Percentiles rank a stretch among this genome's conserved stretches.
Conservation (phyloP, 2,329 filamentous ascomycete genomes). For the Venturia effusa region DNA sequence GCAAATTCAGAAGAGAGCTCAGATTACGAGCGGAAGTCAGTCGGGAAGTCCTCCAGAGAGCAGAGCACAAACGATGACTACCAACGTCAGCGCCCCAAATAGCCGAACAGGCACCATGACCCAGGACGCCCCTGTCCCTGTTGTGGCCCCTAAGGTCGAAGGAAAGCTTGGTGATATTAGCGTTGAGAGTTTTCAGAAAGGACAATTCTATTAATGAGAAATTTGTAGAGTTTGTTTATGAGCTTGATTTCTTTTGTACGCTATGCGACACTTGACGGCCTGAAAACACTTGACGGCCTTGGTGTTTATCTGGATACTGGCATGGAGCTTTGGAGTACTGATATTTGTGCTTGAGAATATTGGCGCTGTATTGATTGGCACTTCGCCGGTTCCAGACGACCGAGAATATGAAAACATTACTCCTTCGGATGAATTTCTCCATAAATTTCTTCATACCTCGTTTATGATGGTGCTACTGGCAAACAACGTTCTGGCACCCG, state of each 20-base stretch:
- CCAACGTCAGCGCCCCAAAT: conserved; percentile 25
- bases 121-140: conserved; percentile 30
- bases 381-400: neutral
- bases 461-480: too few species aligned
- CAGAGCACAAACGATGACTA: conserved; percentile 46
- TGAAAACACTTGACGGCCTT: neutral
- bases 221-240: neutral
- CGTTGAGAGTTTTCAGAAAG: conserved; percentile 62
- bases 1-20: conserved; percentile 48
- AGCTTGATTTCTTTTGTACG: neutral
- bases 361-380: neutral
- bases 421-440: neutral
- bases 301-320: neutral
- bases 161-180: conserved; percentile 54
- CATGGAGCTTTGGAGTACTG: neutral
- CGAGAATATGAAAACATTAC: neutral
- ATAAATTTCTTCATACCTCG: neutral
- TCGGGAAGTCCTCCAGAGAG: conserved; percentile 33
- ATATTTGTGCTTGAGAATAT: neutral
- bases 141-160: conserved; percentile 35
- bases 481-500: too few species aligned
- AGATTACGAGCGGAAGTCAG: conserved; percentile 32
- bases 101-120: conserved; percentile 35
- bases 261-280: neutral
- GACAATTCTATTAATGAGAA: conserved; percentile 43